Evolutionary conservation across 805 yeast species (phyloP).

Genomic region (Metschnikowia lochheadii): DNA sequence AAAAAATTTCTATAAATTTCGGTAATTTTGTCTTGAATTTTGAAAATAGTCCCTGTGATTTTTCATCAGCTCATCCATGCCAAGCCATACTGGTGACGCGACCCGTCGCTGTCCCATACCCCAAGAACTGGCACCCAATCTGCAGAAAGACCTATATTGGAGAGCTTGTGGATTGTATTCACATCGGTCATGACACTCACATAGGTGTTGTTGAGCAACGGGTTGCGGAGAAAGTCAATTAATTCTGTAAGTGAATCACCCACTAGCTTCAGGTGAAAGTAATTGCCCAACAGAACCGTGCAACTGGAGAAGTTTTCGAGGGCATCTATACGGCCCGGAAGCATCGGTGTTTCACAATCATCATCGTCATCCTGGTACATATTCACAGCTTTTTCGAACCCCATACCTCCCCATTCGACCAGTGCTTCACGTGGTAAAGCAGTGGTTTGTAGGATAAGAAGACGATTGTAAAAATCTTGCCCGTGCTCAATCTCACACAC

Average conservation of each 20-base stretch:
- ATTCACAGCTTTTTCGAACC: slow-evolving; percentile 37
- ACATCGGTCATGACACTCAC: slow-evolving; percentile 12
- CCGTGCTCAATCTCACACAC: slow-evolving; percentile 15
- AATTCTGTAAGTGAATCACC: slow-evolving; percentile 8
- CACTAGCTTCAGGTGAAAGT: slow-evolving; percentile 1
- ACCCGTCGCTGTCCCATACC: slow-evolving; percentile 14
- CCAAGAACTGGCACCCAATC: slow-evolving; percentile 17
- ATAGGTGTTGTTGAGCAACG: slow-evolving; percentile 1
- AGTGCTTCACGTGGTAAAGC: slow-evolving; percentile 59
- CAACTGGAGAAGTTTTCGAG: slow-evolving; percentile 1
- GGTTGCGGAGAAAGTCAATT: slow-evolving; percentile 10
- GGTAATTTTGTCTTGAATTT: no score
- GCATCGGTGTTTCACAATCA: not conserved
- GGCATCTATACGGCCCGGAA: not conserved
- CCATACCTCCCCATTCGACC: slow-evolving; percentile 73
- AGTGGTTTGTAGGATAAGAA: slow-evolving; percentile 53
- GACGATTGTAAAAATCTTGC: slow-evolving; percentile 19
- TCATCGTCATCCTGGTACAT: slow-evolving; percentile 40
- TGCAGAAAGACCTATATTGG: slow-evolving; percentile 13
- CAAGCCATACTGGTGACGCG: slow-evolving; percentile 7
- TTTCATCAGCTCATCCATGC: slow-evolving; percentile 9
- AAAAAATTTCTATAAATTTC: not conserved
- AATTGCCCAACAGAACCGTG: slow-evolving; percentile 6
- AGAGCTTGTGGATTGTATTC: slow-evolving; percentile 9
- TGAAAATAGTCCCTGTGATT: not conserved